Base-by-base conservation (phyloP, 257 asterid genomes). In the Avicennia marina region DNA sequence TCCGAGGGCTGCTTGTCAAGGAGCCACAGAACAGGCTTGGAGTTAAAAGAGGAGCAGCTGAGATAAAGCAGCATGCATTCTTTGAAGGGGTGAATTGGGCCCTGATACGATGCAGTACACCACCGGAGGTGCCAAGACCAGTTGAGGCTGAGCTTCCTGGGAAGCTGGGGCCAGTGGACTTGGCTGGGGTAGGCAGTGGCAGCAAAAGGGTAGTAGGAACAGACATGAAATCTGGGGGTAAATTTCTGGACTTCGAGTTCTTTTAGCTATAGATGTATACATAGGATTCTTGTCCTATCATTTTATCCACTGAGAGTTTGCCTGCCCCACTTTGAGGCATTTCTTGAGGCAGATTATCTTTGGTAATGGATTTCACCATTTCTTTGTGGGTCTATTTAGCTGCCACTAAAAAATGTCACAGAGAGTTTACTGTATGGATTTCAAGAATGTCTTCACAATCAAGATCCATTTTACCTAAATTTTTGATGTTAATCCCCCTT, bases 61-160 rank as follows among this genome's bases (percentile, higher is more conserved):
- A 86, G 81, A 86, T 86, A 60, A 86, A 86, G 76, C 95, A 83
- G 63, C 95, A 83, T 32, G 84, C 93, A 4, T 86, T 86, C 80
- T 86, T 86, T 32, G 87, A 83, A 74, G 89, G 95, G 2, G 76
- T 86, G 26, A 86, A 86, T 42, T 86, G 95, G 95, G 93, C 95
- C 58, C 77, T 86, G 46, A 83, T 86, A 39, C 69, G 95, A 3
- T 86, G 95, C 76, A 77, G 95, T 60, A 83, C 82, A 4, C 95
- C 95, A 7, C 95, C 95, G 2, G 94, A 81, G 67, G 89, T 86
- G 59, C 95, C 95, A 15, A 76, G 80, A 24, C 76, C 78, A 0
- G 34, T 71, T 2, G 85, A 81, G 75, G 71, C 70, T 1, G 90
- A 76, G 55, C 59, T 34, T 15, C 76, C 82, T 13, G 64, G 22